Evolutionary conservation across 345 rosid species (phyloP).

Genomic region (Gossypium rotundifolium): DNA sequence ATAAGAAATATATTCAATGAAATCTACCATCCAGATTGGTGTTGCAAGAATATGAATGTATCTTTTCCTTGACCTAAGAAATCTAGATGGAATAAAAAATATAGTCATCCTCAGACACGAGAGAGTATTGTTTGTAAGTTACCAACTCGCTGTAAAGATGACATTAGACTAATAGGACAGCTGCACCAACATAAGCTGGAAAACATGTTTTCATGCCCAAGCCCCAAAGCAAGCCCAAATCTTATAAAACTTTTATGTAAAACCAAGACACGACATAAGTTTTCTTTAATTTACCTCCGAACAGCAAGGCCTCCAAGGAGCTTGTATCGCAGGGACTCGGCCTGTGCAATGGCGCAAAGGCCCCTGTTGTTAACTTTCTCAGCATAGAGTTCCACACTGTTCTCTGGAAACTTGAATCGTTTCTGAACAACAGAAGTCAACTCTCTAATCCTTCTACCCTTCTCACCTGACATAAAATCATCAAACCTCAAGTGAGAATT

Average conservation of each 20-base stretch:
- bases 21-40: conserved; percentile 26
- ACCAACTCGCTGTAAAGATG: conserved; percentile 40
- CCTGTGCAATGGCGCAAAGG: conserved; percentile 92
- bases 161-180: background rate
- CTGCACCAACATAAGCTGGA: background rate
- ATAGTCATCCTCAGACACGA: conserved; percentile 38
- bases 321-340: conserved; percentile 83
- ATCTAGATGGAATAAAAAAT: conserved; percentile 15
- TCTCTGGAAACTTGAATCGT: conserved; percentile 61
- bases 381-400: conserved; percentile 75
- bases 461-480: conserved; percentile 44
- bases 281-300: conserved; percentile 40
- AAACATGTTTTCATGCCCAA: background rate
- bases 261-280: background rate
- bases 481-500: background rate
- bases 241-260: background rate
- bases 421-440: conserved; percentile 73
- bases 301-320: conserved; percentile 93
- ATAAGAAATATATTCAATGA: background rate
- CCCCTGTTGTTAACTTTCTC: conserved; percentile 74
- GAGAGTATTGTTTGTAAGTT: background rate
- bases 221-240: background rate
- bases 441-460: conserved; percentile 81
- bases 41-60: background rate
- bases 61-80: conserved; percentile 5